These are phyloP conservation scores for Dispira simplex DNA, from an alignment of 192 early-diverging fungal genomes.

Conservation along the genomic window DNA sequence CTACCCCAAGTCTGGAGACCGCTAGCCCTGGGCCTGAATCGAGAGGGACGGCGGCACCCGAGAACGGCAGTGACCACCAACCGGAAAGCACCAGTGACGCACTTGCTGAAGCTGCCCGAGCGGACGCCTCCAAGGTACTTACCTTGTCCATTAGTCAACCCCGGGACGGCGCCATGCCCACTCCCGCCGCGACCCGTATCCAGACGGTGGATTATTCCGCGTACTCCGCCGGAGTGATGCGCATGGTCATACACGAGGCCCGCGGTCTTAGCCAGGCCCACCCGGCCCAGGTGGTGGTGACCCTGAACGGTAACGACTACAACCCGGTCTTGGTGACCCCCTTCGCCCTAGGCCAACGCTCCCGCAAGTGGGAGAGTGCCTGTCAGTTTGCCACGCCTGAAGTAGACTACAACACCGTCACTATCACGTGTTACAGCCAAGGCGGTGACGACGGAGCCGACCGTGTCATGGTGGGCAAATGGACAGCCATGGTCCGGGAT, in stretches of 20 bases:
- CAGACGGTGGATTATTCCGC: slow-evolving; percentile 14
- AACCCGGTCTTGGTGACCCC: slow-evolving; percentile 20
- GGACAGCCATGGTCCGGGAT: slow-evolving; percentile 27
- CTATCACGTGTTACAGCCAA: slow-evolving; percentile 21
- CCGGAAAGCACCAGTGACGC: too few species aligned
- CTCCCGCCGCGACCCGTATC: too few species aligned
- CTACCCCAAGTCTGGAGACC: too few species aligned
- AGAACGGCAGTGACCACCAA: too few species aligned
- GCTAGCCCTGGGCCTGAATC: too few species aligned
- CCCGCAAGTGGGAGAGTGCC: slow-evolving; percentile 30
- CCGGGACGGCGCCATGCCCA: too few species aligned
- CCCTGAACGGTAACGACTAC: slow-evolving; percentile 26
- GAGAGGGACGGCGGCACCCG: too few species aligned
- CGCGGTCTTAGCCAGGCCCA: slow-evolving; percentile 13
- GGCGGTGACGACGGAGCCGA: slow-evolving; percentile 24
- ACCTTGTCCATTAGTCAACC: too few species aligned
- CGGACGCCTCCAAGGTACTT: too few species aligned
- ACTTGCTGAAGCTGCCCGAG: too few species aligned
- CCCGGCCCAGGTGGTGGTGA: slow-evolving; percentile 29
- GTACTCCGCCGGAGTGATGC: slow-evolving; percentile 35
- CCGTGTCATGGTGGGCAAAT: slow-evolving; percentile 19
- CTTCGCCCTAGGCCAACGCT: slow-evolving; percentile 6
- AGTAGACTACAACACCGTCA: slow-evolving; percentile 18
- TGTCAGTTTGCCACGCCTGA: slow-evolving; percentile 26
- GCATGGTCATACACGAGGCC: slow-evolving; percentile 28